A percentile compares a stretch with the other conserved stretches of the same genome.
Evolutionary conservation across 768 basidiomycete species (phyloP).

Genomic region (Leccinum subtestaceum): DNA sequence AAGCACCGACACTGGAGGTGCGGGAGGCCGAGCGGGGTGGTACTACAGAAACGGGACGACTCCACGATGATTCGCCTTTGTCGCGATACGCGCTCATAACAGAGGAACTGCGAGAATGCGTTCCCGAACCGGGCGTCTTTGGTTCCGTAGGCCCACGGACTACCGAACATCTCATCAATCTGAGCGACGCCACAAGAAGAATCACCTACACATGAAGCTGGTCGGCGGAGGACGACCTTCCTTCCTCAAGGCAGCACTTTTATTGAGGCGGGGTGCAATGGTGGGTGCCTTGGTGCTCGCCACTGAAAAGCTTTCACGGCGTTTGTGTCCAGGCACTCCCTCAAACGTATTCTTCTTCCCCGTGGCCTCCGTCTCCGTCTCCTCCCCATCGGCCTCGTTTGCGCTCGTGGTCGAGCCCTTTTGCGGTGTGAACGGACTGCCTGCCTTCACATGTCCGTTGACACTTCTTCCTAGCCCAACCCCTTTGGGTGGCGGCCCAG

Average conservation of each 20-base stretch:
- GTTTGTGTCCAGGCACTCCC: conserved; percentile 83
- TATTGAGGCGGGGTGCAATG: conserved; percentile 44
- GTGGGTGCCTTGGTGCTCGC: conserved; percentile 46
- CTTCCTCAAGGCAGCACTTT: conserved; percentile 44
- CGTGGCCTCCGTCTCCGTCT: conserved; percentile 24
- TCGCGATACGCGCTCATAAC: conserved; percentile 30
- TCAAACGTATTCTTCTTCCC: conserved; percentile 56
- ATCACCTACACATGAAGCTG: conserved; percentile 67
- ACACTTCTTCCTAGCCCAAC: background rate
- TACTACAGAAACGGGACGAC: conserved; percentile 16
- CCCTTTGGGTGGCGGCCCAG: conserved; percentile 17
- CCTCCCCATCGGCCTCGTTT: conserved; percentile 29
- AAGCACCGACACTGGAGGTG: conserved; percentile 26
- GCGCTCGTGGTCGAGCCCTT: conserved; percentile 17
- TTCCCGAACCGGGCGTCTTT: conserved; percentile 39
- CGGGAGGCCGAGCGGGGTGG: conserved; percentile 45
- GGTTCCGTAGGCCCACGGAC: conserved; percentile 46
- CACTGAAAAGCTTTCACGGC: conserved; percentile 71
- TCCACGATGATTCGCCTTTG: conserved; percentile 9
- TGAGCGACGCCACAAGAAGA: too few species aligned
- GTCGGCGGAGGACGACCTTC: conserved; percentile 53
- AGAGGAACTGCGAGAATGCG: conserved; percentile 44
- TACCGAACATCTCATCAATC: conserved; percentile 23
- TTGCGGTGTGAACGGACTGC: conserved; percentile 10
- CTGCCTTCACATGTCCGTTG: conserved; percentile 5